Percentiles rank a stretch among this genome's conserved stretches.
These are phyloP conservation scores for Candida sp. DNA, from an alignment of 1,139 yeast species.

Conservation along the genomic window DNA sequence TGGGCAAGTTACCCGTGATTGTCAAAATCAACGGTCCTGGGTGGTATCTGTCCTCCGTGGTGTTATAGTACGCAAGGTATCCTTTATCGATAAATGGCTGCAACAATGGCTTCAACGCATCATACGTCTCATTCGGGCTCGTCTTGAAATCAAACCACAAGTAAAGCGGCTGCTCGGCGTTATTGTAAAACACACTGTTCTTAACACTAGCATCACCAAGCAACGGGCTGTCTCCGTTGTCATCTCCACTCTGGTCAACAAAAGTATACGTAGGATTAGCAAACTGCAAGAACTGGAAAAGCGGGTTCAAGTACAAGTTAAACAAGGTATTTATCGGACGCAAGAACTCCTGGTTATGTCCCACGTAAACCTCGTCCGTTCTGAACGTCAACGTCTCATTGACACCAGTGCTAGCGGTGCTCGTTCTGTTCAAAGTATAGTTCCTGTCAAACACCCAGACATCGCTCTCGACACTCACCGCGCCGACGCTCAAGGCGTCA, in stretches of 20 bases:
- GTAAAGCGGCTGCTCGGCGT: constrained; percentile 42
- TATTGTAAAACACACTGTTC: constrained; percentile 40
- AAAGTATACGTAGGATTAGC: constrained; percentile 37
- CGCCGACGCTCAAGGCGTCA: constrained; percentile 64
- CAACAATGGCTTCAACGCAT: constrained; percentile 30
- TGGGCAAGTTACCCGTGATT: constrained; percentile 47
- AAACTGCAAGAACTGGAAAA: constrained; percentile 49
- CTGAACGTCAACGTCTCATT: constrained; percentile 26
- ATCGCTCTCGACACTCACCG: constrained; percentile 72
- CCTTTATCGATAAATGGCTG: constrained; percentile 36
- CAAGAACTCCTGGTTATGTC: constrained; percentile 60
- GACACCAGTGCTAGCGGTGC: constrained; percentile 21
- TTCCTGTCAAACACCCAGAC: constrained; percentile 56
- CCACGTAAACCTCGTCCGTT: constrained; percentile 58
- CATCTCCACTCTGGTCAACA: constrained; percentile 9
- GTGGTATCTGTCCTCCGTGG: constrained; percentile 22
- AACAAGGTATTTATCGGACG: constrained; percentile 48
- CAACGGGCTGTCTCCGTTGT: constrained; percentile 15
- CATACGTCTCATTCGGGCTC: constrained; percentile 36
- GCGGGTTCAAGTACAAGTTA: constrained; percentile 57
- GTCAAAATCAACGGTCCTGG: constrained; percentile 44
- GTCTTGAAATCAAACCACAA: constrained; percentile 51
- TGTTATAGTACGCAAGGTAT: constrained; percentile 38
- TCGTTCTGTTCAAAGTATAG: constrained; percentile 27
- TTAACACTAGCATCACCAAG: constrained; percentile 18